Percentiles rank a stretch among this genome's conserved stretches.
Conservation (phyloP, 1,284 basidiomycete genomes). For the Cutaneotrichosporon mucoides region DNA sequence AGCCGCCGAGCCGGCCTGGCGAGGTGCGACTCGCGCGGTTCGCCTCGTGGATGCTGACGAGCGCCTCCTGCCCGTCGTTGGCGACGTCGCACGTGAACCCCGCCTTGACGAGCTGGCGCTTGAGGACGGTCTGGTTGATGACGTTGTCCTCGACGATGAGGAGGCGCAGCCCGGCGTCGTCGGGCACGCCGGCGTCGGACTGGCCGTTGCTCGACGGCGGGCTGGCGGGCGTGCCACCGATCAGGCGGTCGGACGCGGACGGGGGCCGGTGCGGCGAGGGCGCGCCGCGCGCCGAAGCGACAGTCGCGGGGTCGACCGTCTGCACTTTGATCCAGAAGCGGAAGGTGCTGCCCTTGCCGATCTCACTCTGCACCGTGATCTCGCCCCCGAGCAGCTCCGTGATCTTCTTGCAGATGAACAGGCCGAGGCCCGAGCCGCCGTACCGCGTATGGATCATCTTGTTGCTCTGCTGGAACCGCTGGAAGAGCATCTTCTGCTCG, state of each 20-base stretch:
- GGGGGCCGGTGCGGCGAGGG: neutral
- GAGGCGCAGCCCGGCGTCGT: constrained; percentile 20
- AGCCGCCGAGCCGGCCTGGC: neutral
- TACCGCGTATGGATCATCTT: constrained; percentile 47
- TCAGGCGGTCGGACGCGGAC: neutral
- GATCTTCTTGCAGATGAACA: constrained; percentile 46
- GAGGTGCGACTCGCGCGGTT: neutral
- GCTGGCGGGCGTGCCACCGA: neutral
- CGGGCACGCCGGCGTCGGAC: neutral
- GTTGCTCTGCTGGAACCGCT: constrained; percentile 40
- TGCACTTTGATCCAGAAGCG: constrained; percentile 48
- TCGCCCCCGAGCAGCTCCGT: constrained; percentile 43
- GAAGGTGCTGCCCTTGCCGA: constrained; percentile 43
- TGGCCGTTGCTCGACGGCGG: too few species aligned
- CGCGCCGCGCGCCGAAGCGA: neutral
- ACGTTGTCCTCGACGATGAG: constrained; percentile 50
- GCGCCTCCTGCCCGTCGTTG: constrained; percentile 48
- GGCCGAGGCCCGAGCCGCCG: constrained; percentile 46
- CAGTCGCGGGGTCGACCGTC: neutral
- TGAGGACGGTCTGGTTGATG: constrained; percentile 51
- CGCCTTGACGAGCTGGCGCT: constrained; percentile 47
- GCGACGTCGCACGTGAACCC: constrained; percentile 43
- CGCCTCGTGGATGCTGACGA: constrained; percentile 22
- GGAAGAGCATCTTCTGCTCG: constrained; percentile 42
- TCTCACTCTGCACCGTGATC: constrained; percentile 39